These are phyloP conservation scores for Candida verbasci DNA, from an alignment of 805 yeast genomes.

Conservation along the genomic window DNA sequence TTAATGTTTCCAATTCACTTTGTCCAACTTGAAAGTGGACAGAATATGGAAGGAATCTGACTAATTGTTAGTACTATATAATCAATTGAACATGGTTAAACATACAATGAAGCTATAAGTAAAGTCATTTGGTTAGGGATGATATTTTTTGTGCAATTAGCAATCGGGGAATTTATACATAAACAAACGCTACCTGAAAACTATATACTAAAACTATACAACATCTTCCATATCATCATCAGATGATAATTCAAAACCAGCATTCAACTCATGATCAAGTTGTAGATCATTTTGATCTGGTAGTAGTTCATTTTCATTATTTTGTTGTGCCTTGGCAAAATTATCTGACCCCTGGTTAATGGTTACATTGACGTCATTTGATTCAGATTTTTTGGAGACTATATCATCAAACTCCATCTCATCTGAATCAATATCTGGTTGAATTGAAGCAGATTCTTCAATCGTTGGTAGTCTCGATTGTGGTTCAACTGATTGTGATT, in stretches of 20 bases:
- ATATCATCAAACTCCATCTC: too few species aligned
- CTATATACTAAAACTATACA: neutral
- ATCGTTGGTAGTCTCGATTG: too few species aligned
- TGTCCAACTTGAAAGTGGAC: conserved; percentile 56
- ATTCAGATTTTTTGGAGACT: too few species aligned
- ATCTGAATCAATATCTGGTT: too few species aligned
- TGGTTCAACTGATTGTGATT: too few species aligned
- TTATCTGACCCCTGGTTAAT: too few species aligned
- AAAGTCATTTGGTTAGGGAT: conserved; percentile 48
- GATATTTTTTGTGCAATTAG: conserved; percentile 3
- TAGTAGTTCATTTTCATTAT: too few species aligned
- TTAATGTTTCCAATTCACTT: conserved; percentile 10
- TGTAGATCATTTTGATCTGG: neutral
- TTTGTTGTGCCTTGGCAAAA: too few species aligned
- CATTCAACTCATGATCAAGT: neutral
- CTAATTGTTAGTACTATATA: conserved; percentile 6
- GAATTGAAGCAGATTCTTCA: too few species aligned
- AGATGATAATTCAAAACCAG: conserved; percentile 2
- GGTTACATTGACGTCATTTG: too few species aligned
- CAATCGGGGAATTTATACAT: too few species aligned
- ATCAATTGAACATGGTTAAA: conserved; percentile 12
- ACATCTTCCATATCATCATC: conserved; percentile 9
- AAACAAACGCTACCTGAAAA: too few species aligned
- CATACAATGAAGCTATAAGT: conserved; percentile 66
- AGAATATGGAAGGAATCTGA: conserved; percentile 66